Conservation (phyloP, 177 flowering plant genomes). For the Vitis hybrid region DNA sequence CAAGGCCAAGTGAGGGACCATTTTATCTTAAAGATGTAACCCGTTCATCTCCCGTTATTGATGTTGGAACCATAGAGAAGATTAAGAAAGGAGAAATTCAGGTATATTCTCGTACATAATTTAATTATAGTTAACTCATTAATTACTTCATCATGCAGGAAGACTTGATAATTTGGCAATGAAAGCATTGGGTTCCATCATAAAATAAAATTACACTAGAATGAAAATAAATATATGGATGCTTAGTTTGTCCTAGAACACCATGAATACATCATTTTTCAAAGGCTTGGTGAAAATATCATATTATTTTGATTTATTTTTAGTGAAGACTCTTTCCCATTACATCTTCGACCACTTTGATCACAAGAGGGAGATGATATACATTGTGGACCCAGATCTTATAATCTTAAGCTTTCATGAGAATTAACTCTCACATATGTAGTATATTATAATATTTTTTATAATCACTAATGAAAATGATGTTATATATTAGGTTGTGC, state of each 20-base stretch:
- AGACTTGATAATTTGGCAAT: neutral
- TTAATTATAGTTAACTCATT: neutral
- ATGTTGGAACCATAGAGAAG: constrained; percentile 50
- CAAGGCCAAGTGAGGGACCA: constrained; percentile 47
- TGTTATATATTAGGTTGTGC: constrained; percentile 22
- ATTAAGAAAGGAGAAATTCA: constrained; percentile 36
- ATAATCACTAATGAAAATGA: neutral
- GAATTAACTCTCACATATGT: neutral
- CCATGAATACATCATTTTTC: neutral
- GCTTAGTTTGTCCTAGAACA: neutral
- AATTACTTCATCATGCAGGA: neutral
- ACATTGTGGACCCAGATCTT: too few species aligned
- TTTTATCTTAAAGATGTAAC: constrained; percentile 30
- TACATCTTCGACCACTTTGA: too few species aligned
- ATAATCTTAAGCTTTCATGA: neutral
- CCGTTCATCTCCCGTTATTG: constrained; percentile 45
- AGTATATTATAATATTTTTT: neutral
- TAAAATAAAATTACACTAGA: too few species aligned
- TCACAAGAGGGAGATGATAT: too few species aligned
- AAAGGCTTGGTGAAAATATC: too few species aligned
- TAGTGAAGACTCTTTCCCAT: too few species aligned
- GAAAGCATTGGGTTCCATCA: neutral
- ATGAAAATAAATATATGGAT: neutral
- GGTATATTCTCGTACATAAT: constrained; percentile 15
- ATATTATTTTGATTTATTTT: too few species aligned